Percentiles rank a stretch among this genome's conserved stretches.
phyloP scores from a whole-genome alignment of 768 basidiomycete species.

The Macrolepiota dolichaula region DNA sequence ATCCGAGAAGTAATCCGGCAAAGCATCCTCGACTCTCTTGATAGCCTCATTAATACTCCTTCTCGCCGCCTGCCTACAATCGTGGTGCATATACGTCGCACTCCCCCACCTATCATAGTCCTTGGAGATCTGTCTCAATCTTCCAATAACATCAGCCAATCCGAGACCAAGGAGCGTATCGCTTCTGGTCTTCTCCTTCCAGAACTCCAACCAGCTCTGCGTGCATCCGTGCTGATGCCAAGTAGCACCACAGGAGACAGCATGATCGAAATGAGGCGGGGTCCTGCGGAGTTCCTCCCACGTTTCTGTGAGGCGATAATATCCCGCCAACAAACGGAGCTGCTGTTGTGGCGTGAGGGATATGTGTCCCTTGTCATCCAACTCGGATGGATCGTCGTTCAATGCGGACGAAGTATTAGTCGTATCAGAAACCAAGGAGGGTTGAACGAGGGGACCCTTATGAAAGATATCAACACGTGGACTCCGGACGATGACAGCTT shows the following conservation, averaged over 20 bases:
- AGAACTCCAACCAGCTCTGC: slow-evolving; percentile 75
- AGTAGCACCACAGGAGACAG: slow-evolving; percentile 56
- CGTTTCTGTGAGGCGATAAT: slow-evolving; percentile 59
- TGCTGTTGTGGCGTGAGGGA: slow-evolving; percentile 56
- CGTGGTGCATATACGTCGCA: slow-evolving; percentile 77
- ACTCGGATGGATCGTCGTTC: slow-evolving; percentile 21
- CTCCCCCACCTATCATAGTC: slow-evolving; percentile 71
- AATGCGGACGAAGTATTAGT: neutral
- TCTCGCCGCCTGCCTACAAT: slow-evolving; percentile 60
- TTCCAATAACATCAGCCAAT: slow-evolving; percentile 64
- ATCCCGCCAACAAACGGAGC: slow-evolving; percentile 64
- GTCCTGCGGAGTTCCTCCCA: slow-evolving; percentile 63
- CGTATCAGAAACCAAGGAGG: slow-evolving; percentile 8
- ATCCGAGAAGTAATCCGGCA: slow-evolving; percentile 63
- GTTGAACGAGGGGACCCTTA: slow-evolving; percentile 13
- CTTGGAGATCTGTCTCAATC: slow-evolving; percentile 57
- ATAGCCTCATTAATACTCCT: slow-evolving; percentile 53
- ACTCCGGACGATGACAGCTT: slow-evolving; percentile 41
- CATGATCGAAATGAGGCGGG: slow-evolving; percentile 65
- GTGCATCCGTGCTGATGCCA: slow-evolving; percentile 74
- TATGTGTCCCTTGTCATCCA: slow-evolving; percentile 20
- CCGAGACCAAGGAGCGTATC: slow-evolving; percentile 59
- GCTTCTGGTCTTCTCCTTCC: slow-evolving; percentile 70
- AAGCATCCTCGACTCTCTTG: slow-evolving; percentile 51
- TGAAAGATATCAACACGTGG: slow-evolving; percentile 27